These are phyloP conservation scores for Rostrohypoxylon terebratum DNA, from an alignment of 495 filamentous ascomycete species.

Conservation along the genomic window DNA sequence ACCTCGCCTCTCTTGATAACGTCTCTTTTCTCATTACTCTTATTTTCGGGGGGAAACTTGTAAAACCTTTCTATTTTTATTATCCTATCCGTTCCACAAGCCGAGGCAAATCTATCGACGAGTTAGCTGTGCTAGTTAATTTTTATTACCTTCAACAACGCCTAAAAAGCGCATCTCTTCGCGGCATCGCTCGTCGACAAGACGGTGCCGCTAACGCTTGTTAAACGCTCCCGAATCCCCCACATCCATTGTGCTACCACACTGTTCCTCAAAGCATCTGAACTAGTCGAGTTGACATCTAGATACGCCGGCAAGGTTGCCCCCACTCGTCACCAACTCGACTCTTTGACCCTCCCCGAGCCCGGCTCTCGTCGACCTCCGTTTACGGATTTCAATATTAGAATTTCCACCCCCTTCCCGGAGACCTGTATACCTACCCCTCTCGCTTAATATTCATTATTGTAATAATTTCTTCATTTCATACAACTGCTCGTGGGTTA, in stretches of 20 bases:
- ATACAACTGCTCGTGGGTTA: slow-evolving; percentile 12
- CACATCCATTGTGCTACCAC: slow-evolving; percentile 43
- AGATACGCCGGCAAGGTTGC: slow-evolving; percentile 31
- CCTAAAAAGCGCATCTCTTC: slow-evolving; percentile 13
- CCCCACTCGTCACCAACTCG: slow-evolving; percentile 33
- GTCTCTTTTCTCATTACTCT: slow-evolving; percentile 34
- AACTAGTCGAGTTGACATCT: slow-evolving; percentile 34
- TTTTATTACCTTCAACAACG: background rate
- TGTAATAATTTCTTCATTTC: slow-evolving; percentile 28
- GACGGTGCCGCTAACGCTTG: slow-evolving; percentile 27
- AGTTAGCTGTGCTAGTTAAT: slow-evolving; percentile 14
- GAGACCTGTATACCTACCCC: slow-evolving; percentile 18
- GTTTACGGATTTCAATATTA: slow-evolving; percentile 24
- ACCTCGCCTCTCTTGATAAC: slow-evolving; percentile 40
- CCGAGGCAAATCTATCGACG: slow-evolving; percentile 19
- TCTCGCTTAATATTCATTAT: slow-evolving; percentile 21
- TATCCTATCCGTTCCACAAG: slow-evolving; percentile 24
- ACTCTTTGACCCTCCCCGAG: slow-evolving; percentile 28
- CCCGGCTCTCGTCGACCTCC: slow-evolving; percentile 31
- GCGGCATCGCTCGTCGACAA: slow-evolving; percentile 15
- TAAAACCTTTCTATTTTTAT: slow-evolving; percentile 30
- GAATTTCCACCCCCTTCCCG: background rate
- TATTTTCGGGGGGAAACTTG: slow-evolving; percentile 15
- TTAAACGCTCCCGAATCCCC: slow-evolving; percentile 39
- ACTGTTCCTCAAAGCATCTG: slow-evolving; percentile 37